phyloP scores from a whole-genome alignment of 1,139 yeast genomes.

The Candida labiduridarum region DNA sequence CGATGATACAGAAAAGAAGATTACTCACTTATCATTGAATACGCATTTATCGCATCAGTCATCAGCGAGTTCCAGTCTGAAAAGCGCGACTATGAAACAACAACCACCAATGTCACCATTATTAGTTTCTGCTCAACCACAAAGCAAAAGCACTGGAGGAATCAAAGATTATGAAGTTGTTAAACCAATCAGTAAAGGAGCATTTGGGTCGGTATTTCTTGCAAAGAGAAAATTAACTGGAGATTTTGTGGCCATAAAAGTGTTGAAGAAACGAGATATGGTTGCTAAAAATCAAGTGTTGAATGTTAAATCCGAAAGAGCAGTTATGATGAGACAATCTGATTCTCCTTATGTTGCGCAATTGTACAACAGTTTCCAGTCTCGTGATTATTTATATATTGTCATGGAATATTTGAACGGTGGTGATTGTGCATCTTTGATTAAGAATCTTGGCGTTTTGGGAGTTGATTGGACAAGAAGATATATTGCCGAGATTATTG shows the following conservation, averaged over 20 bases:
- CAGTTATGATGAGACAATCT: constrained; percentile 96
- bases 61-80: constrained; percentile 14
- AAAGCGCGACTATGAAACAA: constrained; percentile 18
- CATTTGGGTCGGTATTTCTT: constrained; percentile 92
- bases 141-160: constrained; percentile 60
- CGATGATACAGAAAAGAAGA: constrained; percentile 12
- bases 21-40: constrained; percentile 19
- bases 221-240: constrained; percentile 86
- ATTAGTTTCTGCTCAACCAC: constrained; percentile 61
- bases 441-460: constrained; percentile 77
- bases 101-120: constrained; percentile 83
- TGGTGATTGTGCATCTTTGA: constrained; percentile 90
- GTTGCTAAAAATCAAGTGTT: constrained; percentile 94
- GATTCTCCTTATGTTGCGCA: constrained; percentile 95
- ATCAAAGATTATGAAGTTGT: constrained; percentile 88
- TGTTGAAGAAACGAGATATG: constrained; percentile 93
- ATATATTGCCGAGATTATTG: constrained; percentile 86
- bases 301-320: constrained; percentile 92
- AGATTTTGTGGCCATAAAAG: constrained; percentile 94
- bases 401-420: constrained; percentile 98
- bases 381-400: constrained; percentile 79
- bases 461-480: constrained; percentile 87
- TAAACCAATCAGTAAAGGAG: constrained; percentile 95
- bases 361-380: constrained; percentile 86
- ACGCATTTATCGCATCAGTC: constrained; percentile 9